A percentile compares a stretch with the other conserved stretches of the same genome.
phyloP scores from a whole-genome alignment of 163 green algal genomes.

The Chlamydomonas reinhardtii region DNA sequence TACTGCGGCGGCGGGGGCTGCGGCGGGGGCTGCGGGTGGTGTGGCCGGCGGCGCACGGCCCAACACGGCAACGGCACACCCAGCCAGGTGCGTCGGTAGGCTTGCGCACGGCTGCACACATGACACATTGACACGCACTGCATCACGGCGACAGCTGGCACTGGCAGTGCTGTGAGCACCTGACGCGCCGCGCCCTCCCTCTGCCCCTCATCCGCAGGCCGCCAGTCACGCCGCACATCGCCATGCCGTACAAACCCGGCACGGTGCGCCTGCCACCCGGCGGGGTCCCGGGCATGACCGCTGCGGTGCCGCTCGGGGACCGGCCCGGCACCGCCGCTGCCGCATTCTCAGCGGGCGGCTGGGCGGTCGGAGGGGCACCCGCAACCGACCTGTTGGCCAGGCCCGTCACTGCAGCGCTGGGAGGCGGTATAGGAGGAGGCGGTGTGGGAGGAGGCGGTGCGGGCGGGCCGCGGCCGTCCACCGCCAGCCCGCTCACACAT shows the following conservation, averaged over 20 bases:
- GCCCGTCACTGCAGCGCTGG: not conserved
- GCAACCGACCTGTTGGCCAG: not conserved
- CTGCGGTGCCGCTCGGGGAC: not conserved
- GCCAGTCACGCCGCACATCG: conserved; percentile 3
- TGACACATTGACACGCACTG: too few species aligned
- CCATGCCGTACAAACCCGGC: conserved; percentile 39
- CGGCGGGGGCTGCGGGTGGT: not conserved
- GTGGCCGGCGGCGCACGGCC: not conserved
- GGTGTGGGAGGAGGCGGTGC: too few species aligned
- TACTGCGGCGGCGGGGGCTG: not conserved
- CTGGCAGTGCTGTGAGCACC: too few species aligned
- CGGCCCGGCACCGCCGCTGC: not conserved
- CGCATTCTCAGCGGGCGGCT: too few species aligned
- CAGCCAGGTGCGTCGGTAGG: too few species aligned
- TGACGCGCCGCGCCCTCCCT: too few species aligned
- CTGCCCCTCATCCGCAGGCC: not conserved
- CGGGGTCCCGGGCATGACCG: conserved; percentile 12
- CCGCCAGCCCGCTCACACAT: conserved; percentile 24
- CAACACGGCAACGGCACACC: not conserved
- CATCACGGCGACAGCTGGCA: too few species aligned
- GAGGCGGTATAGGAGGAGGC: too few species aligned
- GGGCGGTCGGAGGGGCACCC: too few species aligned
- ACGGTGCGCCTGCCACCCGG: conserved; percentile 22
- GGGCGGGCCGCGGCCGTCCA: not conserved
- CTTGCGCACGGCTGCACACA: too few species aligned